Conservation (phyloP, 768 basidiomycete species). For the Hygrophoropsis aurantiaca region DNA sequence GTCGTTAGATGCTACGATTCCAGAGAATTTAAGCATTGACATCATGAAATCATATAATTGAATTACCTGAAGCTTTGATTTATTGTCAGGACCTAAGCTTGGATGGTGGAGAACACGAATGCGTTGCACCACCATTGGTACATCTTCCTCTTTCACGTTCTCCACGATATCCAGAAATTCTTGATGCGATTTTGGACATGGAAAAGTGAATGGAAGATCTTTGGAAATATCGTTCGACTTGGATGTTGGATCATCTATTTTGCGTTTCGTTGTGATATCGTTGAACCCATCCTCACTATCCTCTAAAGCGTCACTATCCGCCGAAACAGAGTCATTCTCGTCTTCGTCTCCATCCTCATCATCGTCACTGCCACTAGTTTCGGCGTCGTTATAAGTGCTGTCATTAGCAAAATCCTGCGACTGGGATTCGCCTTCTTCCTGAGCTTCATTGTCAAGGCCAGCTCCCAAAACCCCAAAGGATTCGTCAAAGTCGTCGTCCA, state of each 20-base stretch:
- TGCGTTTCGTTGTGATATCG: conserved; percentile 35
- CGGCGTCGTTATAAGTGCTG: conserved; percentile 31
- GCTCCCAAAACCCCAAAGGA: conserved; percentile 31
- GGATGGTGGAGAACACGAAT: conserved; percentile 91
- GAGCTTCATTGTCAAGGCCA: conserved; percentile 34
- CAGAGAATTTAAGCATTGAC: neutral
- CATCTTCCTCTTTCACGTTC: conserved; percentile 65
- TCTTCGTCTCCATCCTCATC: conserved; percentile 36
- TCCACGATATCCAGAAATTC: conserved; percentile 87
- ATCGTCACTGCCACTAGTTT: conserved; percentile 11
- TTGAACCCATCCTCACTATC: conserved; percentile 45
- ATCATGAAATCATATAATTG: neutral
- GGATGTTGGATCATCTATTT: conserved; percentile 25
- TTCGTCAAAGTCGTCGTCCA: conserved; percentile 83
- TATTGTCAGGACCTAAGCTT: conserved; percentile 89
- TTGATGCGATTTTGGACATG: conserved; percentile 83
- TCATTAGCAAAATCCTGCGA: conserved; percentile 29
- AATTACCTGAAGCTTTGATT: conserved; percentile 83
- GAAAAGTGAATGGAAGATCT: conserved; percentile 90
- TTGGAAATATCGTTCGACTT: conserved; percentile 19
- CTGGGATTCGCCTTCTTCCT: conserved; percentile 27
- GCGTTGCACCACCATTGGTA: conserved; percentile 82
- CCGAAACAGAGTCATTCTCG: conserved; percentile 37
- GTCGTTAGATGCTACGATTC: conserved; percentile 61
- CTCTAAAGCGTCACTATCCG: conserved; percentile 36